Conservation (phyloP, 1,139 yeast genomes). For the Debaryomycetaceae sp. region DNA sequence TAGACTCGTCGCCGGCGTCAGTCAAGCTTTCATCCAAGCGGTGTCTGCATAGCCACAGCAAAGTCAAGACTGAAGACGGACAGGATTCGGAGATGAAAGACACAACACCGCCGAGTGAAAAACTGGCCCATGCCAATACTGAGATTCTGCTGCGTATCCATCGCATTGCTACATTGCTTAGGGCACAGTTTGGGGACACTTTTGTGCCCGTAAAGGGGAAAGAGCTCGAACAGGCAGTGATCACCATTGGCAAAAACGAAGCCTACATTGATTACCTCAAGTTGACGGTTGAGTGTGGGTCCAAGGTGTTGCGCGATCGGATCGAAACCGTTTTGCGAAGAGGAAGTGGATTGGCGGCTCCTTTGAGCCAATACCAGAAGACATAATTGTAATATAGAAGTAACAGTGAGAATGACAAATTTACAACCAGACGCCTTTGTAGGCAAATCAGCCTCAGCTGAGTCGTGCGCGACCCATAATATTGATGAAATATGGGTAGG, state of each 20-base stretch:
- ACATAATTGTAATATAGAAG: too few species aligned
- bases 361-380: conserved; percentile 44
- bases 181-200: conserved; percentile 86
- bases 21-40: conserved; percentile 73
- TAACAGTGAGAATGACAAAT: too few species aligned
- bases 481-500: too few species aligned
- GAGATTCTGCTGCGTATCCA: conserved; percentile 52
- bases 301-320: conserved; percentile 75
- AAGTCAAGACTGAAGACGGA: conserved; percentile 11
- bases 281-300: conserved; percentile 69
- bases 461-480: too few species aligned
- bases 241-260: conserved; percentile 65
- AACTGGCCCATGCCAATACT: conserved; percentile 29
- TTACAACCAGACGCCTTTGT: too few species aligned
- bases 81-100: conserved; percentile 13
- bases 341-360: conserved; percentile 80
- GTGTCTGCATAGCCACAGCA: conserved; percentile 43
- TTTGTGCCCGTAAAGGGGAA: conserved; percentile 39
- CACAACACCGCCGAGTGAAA: conserved; percentile 14
- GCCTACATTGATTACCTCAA: conserved; percentile 66
- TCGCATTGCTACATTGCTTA: conserved; percentile 59
- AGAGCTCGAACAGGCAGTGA: conserved; percentile 42
- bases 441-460: too few species aligned
- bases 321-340: conserved; percentile 75
- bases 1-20: conserved; percentile 93